phyloP scores from a whole-genome alignment of 140 eudicot species.

The Eryngium alpinum region DNA sequence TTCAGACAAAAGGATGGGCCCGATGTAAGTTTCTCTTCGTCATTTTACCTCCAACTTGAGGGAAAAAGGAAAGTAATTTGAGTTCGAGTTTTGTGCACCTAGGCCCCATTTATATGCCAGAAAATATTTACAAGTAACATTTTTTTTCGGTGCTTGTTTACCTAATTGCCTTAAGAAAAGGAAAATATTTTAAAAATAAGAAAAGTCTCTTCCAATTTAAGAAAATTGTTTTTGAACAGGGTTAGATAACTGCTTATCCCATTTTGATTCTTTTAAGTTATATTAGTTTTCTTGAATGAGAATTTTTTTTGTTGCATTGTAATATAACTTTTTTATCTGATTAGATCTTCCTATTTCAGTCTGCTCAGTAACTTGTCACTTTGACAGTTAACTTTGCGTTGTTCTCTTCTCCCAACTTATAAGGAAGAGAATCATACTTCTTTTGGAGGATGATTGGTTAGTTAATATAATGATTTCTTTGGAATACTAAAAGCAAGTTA shows the following conservation, averaged over 20 bases:
- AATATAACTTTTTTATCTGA: background rate
- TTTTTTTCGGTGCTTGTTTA: too few species aligned
- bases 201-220: too few species aligned
- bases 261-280: too few species aligned
- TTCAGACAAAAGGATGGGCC: conserved; percentile 4
- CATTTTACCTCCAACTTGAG: background rate
- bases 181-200: too few species aligned
- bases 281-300: background rate
- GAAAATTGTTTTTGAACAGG: too few species aligned
- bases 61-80: background rate
- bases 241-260: background rate
- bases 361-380: background rate
- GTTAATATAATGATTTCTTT: background rate
- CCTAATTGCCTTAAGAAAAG: too few species aligned
- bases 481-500: background rate
- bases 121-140: too few species aligned
- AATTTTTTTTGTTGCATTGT: background rate
- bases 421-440: background rate
- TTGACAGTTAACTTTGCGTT: background rate
- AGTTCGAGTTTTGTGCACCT: too few species aligned
- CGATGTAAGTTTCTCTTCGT: background rate
- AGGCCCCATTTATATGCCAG: too few species aligned
- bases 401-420: background rate
- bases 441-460: background rate
- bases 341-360: background rate